Conservation (phyloP, 768 basidiomycete species). For the Amanita jacksonii region DNA sequence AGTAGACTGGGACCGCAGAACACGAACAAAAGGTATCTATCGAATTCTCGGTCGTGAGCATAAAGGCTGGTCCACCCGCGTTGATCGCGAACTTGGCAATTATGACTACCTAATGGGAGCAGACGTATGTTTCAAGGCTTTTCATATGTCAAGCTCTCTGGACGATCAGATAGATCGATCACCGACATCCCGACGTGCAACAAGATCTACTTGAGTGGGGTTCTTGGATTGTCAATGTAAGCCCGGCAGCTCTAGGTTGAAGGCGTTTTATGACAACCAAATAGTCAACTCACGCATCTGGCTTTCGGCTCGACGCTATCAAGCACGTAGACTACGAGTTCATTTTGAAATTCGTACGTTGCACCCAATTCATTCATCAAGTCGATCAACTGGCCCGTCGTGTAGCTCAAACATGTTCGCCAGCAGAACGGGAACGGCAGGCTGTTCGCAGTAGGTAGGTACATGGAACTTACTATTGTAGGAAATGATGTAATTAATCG, state of each 20-base stretch:
- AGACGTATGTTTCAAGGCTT: constrained; percentile 37
- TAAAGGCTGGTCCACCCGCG: constrained; percentile 74
- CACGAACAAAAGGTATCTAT: constrained; percentile 55
- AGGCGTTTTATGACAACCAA: constrained; percentile 1
- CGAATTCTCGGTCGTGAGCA: constrained; percentile 57
- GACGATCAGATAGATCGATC: constrained; percentile 50
- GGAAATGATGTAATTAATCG: background rate
- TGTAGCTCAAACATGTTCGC: constrained; percentile 46
- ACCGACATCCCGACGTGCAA: constrained; percentile 72
- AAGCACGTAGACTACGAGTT: constrained; percentile 79
- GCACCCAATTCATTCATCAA: constrained; percentile 1
- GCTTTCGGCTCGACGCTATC: constrained; percentile 85
- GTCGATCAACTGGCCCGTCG: too few species aligned
- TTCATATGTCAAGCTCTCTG: background rate
- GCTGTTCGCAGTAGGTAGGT: constrained; percentile 51
- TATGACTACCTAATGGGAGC: constrained; percentile 76
- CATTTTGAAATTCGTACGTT: constrained; percentile 55
- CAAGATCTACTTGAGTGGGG: constrained; percentile 74
- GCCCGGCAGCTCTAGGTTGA: background rate
- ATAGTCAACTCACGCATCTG: constrained; percentile 59
- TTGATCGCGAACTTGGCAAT: constrained; percentile 80
- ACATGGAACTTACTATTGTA: background rate
- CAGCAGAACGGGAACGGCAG: constrained; percentile 29
- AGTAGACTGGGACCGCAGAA: constrained; percentile 74
- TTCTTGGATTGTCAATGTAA: constrained; percentile 55